These are phyloP conservation scores for Penicillium sp. DNA, from an alignment of 2,329 filamentous ascomycete species.

Conservation along the genomic window DNA sequence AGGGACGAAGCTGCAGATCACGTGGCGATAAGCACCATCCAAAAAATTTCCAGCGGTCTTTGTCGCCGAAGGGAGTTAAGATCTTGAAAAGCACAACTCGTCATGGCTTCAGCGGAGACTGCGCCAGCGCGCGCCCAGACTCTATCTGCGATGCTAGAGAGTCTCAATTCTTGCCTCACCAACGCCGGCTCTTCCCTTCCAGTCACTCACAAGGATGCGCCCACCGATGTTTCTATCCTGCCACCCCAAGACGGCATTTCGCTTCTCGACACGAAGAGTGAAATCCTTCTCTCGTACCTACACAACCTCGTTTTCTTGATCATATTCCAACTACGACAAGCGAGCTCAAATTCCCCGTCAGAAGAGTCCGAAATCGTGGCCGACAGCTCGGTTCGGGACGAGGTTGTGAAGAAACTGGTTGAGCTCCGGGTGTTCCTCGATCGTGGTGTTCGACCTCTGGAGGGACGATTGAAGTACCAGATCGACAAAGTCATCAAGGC, in stretches of 20 bases:
- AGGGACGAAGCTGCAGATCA: background rate
- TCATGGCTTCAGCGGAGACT: constrained; percentile 30
- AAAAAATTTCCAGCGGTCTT: constrained; percentile 8
- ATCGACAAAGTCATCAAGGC: constrained; percentile 92
- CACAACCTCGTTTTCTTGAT: constrained; percentile 92
- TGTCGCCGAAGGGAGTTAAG: background rate
- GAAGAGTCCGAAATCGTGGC: constrained; percentile 36
- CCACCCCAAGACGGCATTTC: constrained; percentile 88
- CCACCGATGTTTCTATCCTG: constrained; percentile 68
- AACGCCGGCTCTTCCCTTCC: constrained; percentile 40
- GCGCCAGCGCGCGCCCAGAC: constrained; percentile 25
- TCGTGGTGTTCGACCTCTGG: constrained; percentile 85
- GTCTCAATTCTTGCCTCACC: constrained; percentile 37
- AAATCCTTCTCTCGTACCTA: constrained; percentile 92
- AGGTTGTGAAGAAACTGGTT: constrained; percentile 81
- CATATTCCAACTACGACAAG: constrained; percentile 72
- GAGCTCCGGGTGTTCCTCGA: constrained; percentile 92
- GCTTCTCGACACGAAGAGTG: constrained; percentile 92
- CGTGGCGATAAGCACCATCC: constrained; percentile 10
- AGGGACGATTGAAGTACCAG: constrained; percentile 89
- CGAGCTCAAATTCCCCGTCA: constrained; percentile 31
- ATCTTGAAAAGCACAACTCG: background rate
- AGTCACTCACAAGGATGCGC: constrained; percentile 27
- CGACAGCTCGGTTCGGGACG: constrained; percentile 56
- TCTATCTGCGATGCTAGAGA: constrained; percentile 36